A percentile compares a stretch with the other conserved stretches of the same genome.
These are phyloP conservation scores for Toxoplasma gondii DNA, from an alignment of 169 alveolate species.

Conservation along the genomic window DNA sequence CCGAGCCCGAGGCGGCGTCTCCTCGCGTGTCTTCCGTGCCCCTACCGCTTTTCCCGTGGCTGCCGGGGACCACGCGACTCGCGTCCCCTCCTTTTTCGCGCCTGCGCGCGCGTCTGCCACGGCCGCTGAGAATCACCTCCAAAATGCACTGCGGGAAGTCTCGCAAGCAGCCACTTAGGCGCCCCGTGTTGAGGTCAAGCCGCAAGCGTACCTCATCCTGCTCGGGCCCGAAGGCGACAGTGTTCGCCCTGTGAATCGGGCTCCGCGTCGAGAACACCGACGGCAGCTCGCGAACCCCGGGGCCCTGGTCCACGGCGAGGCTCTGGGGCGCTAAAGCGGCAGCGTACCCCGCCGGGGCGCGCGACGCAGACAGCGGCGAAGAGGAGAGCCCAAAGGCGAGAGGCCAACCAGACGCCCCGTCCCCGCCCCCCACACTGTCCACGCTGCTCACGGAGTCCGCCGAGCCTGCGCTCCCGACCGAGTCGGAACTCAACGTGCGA, in stretches of 20 bases:
- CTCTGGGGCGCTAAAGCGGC: background rate
- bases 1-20: background rate
- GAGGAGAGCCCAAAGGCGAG: background rate
- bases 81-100: background rate
- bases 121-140: slow-evolving; percentile 10
- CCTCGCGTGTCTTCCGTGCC: no score
- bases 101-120: background rate
- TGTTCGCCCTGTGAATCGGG: background rate
- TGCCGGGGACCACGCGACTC: no score
- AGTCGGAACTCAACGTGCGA: background rate
- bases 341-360: background rate
- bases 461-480: slow-evolving; percentile 1
- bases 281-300: background rate
- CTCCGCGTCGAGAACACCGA: background rate
- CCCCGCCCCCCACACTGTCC: background rate
- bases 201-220: background rate
- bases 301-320: background rate
- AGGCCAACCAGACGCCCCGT: background rate
- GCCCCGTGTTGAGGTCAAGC: background rate
- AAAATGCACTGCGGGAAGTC: slow-evolving; percentile 26
- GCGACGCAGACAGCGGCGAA: background rate
- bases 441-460: background rate
- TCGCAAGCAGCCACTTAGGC: background rate
- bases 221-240: slow-evolving; percentile 6
- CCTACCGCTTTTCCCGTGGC: no score